Evolutionary conservation across 2,329 filamentous ascomycete species (phyloP).

Genomic region (Trichoderma hamatum): DNA sequence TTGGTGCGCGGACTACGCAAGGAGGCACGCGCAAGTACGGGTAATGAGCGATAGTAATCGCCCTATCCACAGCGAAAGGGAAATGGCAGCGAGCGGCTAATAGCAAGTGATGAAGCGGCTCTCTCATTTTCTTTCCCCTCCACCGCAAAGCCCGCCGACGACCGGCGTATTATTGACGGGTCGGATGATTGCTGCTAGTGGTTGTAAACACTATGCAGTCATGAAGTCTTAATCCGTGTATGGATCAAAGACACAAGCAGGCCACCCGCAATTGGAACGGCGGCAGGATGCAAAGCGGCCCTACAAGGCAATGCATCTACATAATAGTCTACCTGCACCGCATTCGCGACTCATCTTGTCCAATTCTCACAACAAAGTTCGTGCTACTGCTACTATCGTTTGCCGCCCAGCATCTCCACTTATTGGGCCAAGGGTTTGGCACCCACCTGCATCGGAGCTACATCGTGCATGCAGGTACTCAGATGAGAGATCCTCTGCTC

Average conservation of each 20-base stretch:
- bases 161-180: not conserved
- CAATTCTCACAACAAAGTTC: not conserved
- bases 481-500: conserved; percentile 14
- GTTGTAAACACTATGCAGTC: not conserved
- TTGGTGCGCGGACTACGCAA: not conserved
- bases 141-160: not conserved
- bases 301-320: not conserved
- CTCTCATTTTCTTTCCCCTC: not conserved
- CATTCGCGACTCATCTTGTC: not conserved
- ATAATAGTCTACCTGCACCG: not conserved
- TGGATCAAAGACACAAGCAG: not conserved
- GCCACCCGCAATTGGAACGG: not conserved
- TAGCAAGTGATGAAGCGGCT: not conserved
- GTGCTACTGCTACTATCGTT: conserved; percentile 9
- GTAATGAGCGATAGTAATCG: not conserved
- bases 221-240: not conserved
- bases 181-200: not conserved
- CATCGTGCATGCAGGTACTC: conserved; percentile 19
- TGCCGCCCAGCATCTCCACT: conserved; percentile 18
- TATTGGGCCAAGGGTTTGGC: conserved; percentile 1
- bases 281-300: not conserved
- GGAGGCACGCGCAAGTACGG: not conserved
- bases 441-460: conserved; percentile 18
- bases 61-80: not conserved
- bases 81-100: not conserved